Base-by-base conservation (phyloP, 306 rosid genomes). In the Dryas drummondii region DNA sequence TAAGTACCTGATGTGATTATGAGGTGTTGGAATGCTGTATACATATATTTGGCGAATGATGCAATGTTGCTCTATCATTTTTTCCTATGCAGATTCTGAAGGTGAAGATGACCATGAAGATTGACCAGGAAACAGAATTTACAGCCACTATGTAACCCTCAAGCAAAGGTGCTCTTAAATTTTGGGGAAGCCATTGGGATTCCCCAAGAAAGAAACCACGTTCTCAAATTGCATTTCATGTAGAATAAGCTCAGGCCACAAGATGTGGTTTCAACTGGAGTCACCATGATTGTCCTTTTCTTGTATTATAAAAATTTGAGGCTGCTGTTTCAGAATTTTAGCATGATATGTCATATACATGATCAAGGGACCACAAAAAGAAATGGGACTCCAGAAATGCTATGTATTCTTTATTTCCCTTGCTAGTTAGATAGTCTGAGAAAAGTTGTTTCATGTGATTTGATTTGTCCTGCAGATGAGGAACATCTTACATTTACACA, bases 41-140 rank as follows among this genome's bases (percentile, higher is more conserved):
- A 32, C 37, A 32, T 32, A 2, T 2, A 19, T 49, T 50, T 14
- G 13, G 15, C 11, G 55, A 53, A 55, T 41, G 42, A 26, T 40
- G 16, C n/a, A 42, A 4, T 8, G 44, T 32, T 32, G 2, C 37
- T 32, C 37, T 32, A 32, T 11, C 41, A 37, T 12, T 76, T 44
- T 66, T 69, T 76, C 7, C 7, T 70, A 4, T 77, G 84, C 88
- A 94, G 99, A 94, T 87, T 90, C 97, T 41, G 99, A 94, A 86
- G 92, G 81, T 40, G 98, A 93, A 79, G 91, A 94, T 41, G 91
- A 90, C 22, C 97, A 94, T 72, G 91, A 88, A 85, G 97, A 94
- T 78, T 90, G 84, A 92, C 19, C 51, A 55, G 67, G 79, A 81
- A 58, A 78, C 80, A 76, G 53, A 45, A 76, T 49, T 65, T 80